Conservation (phyloP, 345 rosid genomes). For the Salix dunnii region DNA sequence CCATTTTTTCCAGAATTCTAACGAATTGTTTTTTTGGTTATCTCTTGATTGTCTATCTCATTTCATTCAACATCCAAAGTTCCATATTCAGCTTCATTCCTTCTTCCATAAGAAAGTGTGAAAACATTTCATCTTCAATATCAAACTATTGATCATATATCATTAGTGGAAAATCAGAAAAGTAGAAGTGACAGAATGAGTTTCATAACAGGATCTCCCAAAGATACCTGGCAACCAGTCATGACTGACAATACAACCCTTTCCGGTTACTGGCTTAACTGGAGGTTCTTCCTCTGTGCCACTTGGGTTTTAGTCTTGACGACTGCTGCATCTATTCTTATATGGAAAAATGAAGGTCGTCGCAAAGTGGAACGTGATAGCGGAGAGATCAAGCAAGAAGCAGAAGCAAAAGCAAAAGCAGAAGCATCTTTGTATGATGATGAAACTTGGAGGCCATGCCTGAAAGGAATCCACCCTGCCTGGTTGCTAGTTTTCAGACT, state of each 20-base stretch:
- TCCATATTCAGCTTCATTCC: neutral
- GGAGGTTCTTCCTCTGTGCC: slow-evolving; percentile 82
- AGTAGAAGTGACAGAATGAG: slow-evolving; percentile 36
- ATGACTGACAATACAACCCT: slow-evolving; percentile 57
- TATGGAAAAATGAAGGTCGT: slow-evolving; percentile 62
- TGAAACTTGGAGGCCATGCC: slow-evolving; percentile 83
- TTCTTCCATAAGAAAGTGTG: neutral
- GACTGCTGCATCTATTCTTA: slow-evolving; percentile 41
- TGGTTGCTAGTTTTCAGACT: slow-evolving; percentile 84
- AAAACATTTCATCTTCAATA: neutral
- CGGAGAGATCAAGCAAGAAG: slow-evolving; percentile 39
- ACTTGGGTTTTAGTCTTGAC: slow-evolving; percentile 45
- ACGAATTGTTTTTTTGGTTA: neutral
- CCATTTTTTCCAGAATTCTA: neutral
- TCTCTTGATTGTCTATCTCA: neutral
- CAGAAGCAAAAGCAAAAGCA: slow-evolving; percentile 47
- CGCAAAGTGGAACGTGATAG: neutral
- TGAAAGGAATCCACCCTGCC: slow-evolving; percentile 79
- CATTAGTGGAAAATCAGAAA: slow-evolving; percentile 6
- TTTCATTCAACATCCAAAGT: neutral
- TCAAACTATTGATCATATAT: neutral
- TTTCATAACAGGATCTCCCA: slow-evolving; percentile 35
- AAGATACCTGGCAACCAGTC: slow-evolving; percentile 59
- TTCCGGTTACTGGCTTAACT: slow-evolving; percentile 77
- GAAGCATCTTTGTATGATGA: slow-evolving; percentile 54